These are phyloP conservation scores for Pythium pectinolyticum DNA, from an alignment of 352 stramenopile genomes.

Conservation along the genomic window DNA sequence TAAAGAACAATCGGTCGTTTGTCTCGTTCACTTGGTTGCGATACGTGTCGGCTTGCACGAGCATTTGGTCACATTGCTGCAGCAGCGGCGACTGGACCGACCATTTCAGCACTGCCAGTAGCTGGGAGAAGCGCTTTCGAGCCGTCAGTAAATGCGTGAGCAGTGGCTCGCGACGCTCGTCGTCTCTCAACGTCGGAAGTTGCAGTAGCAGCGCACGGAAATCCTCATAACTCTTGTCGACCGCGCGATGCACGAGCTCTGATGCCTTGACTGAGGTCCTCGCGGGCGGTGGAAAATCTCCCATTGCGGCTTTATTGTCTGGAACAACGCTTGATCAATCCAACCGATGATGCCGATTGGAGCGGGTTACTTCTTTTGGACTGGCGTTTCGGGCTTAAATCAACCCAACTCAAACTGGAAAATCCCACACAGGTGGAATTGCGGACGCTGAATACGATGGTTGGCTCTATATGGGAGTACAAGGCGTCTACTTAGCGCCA, in stretches of 20 bases:
- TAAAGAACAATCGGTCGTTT: conserved; percentile 84
- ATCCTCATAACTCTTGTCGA: conserved; percentile 85
- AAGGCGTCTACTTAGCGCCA: neutral
- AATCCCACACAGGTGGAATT: neutral
- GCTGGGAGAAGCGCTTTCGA: conserved; percentile 72
- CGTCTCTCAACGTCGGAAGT: conserved; percentile 63
- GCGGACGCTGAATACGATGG: neutral
- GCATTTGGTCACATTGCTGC: conserved; percentile 65
- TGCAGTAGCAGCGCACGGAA: conserved; percentile 74
- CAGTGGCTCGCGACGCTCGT: conserved; percentile 73
- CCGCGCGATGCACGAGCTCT: conserved; percentile 74
- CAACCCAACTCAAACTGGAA: neutral
- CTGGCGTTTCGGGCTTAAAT: neutral
- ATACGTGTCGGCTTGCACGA: conserved; percentile 59
- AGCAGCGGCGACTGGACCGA: conserved; percentile 81
- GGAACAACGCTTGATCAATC: neutral
- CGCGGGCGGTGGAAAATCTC: conserved; percentile 65
- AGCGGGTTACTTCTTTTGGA: conserved; percentile 4
- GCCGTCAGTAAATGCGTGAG: conserved; percentile 60
- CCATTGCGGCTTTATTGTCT: conserved; percentile 35
- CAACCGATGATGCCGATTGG: neutral
- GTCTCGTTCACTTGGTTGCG: conserved; percentile 81
- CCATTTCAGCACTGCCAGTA: conserved; percentile 82
- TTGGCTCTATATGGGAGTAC: neutral
- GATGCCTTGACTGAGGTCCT: conserved; percentile 67